Evolutionary conservation across 495 filamentous ascomycete species (phyloP).

Genomic region (Aspergillus leporis): DNA sequence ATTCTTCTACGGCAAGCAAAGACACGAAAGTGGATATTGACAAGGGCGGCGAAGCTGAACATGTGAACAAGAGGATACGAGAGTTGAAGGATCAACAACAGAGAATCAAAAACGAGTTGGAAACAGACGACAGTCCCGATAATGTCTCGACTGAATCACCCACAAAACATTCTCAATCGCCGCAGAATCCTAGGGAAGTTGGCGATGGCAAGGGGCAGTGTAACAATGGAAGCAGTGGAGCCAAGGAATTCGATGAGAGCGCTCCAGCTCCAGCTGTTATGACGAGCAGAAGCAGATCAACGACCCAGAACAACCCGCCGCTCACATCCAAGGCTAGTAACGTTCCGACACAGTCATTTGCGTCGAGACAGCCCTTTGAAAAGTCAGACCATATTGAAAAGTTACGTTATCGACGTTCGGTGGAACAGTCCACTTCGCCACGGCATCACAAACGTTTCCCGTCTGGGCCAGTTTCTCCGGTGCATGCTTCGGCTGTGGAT

Average conservation of each 20-base stretch:
- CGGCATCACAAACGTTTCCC: conserved; percentile 43
- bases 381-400: conserved; percentile 37
- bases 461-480: conserved; percentile 35
- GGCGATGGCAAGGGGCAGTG: conserved; percentile 6
- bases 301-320: conserved; percentile 43
- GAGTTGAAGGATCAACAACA: conserved; percentile 54
- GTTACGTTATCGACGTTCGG: conserved; percentile 35
- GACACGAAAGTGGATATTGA: conserved; percentile 36
- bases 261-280: conserved; percentile 69
- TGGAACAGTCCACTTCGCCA: conserved; percentile 38
- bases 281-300: conserved; percentile 51
- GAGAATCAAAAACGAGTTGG: conserved; percentile 42
- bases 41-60: conserved; percentile 40
- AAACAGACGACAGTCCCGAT: conserved; percentile 36
- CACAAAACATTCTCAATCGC: conserved; percentile 25
- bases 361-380: conserved; percentile 37
- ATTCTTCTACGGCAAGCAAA: conserved; percentile 41
- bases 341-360: conserved; percentile 41
- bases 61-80: conserved; percentile 51
- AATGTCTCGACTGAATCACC: conserved; percentile 33
- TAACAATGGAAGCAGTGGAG: not conserved
- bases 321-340: conserved; percentile 47
- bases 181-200: conserved; percentile 28
- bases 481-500: conserved; percentile 31
- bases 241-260: conserved; percentile 53